Evolutionary conservation across 192 early-diverging fungal genomes (phyloP).

Genomic region (Coemansia aciculifera): DNA sequence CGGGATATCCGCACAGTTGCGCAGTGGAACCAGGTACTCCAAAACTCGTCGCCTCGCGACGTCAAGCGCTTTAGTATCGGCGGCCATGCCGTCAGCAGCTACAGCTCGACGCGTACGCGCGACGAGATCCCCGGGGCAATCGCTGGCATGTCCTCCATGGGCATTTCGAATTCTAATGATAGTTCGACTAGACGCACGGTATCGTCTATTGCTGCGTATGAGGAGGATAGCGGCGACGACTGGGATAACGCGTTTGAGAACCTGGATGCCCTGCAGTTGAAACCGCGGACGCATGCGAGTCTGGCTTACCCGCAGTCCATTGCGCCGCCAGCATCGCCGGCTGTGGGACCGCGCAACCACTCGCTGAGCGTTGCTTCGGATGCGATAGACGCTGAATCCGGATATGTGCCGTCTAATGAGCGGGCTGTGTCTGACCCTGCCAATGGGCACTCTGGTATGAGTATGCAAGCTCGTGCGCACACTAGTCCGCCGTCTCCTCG

Average conservation of each 20-base stretch:
- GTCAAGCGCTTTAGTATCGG: conserved; percentile 47
- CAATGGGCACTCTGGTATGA: conserved; percentile 11
- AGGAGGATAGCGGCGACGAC: conserved; percentile 55
- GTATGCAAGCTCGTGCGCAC: conserved; percentile 24
- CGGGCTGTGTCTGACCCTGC: conserved; percentile 37
- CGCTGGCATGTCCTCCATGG: conserved; percentile 51
- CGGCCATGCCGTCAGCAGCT: conserved; percentile 41
- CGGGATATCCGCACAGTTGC: conserved; percentile 49
- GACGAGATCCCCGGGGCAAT: conserved; percentile 51
- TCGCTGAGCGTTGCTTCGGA: conserved; percentile 39
- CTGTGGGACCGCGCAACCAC: conserved; percentile 34
- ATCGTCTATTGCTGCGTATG: conserved; percentile 53
- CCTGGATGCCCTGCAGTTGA: conserved; percentile 46
- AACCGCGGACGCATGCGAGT: conserved; percentile 16
- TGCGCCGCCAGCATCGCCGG: conserved; percentile 37
- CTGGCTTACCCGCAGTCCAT: conserved; percentile 48
- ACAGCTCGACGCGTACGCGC: conserved; percentile 37
- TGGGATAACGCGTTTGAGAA: conserved; percentile 57
- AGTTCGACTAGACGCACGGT: conserved; percentile 48
- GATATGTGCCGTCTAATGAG: conserved; percentile 25
- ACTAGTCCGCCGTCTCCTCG: conserved; percentile 51
- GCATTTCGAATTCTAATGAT: conserved; percentile 47
- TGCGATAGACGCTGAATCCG: conserved; percentile 11
- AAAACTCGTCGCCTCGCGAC: conserved; percentile 55
- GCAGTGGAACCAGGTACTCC: conserved; percentile 53